Percentiles rank a stretch among this genome's conserved stretches.
phyloP scores from a whole-genome alignment of 306 rosid genomes.

The Medicago ruthenica region DNA sequence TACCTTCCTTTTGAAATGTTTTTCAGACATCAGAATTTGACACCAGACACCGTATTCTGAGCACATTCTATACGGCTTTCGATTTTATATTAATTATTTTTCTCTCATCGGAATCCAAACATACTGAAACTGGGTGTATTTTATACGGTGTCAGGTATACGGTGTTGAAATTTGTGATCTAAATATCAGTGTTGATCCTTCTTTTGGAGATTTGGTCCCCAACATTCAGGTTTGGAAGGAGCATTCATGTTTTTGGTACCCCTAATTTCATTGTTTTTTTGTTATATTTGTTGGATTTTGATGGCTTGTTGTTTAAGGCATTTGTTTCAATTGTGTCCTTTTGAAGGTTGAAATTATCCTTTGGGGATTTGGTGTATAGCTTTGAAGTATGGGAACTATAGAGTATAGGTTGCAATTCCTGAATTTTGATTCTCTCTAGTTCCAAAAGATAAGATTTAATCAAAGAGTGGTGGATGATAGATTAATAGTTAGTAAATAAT shows the following conservation, averaged over 20 bases:
- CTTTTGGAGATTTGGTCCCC: neutral
- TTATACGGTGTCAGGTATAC: too few relatives aligned
- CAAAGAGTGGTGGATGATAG: neutral
- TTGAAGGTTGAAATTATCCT: conserved; percentile 25
- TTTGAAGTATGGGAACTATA: too few relatives aligned
- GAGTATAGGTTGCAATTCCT: neutral
- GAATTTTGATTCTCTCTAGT: neutral
- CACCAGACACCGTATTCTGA: too few relatives aligned
- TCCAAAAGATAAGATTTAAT: conserved; percentile 5
- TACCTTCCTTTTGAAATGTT: neutral
- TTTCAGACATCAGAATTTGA: too few relatives aligned
- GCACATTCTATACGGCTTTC: too few relatives aligned
- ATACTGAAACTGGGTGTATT: too few relatives aligned
- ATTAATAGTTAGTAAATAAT: too few relatives aligned
- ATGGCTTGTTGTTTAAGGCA: neutral
- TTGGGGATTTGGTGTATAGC: neutral
- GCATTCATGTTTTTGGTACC: conserved; percentile 33
- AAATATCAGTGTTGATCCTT: neutral
- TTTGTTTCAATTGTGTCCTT: neutral
- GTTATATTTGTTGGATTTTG: neutral
- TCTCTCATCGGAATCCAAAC: too few relatives aligned
- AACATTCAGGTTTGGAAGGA: neutral
- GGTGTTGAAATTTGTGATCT: too few relatives aligned
- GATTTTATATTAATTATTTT: too few relatives aligned
- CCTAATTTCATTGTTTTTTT: conserved; percentile 17